These are phyloP conservation scores for Monosporozyma yasuniensis DNA, from an alignment of 805 yeast species.

Conservation along the genomic window DNA sequence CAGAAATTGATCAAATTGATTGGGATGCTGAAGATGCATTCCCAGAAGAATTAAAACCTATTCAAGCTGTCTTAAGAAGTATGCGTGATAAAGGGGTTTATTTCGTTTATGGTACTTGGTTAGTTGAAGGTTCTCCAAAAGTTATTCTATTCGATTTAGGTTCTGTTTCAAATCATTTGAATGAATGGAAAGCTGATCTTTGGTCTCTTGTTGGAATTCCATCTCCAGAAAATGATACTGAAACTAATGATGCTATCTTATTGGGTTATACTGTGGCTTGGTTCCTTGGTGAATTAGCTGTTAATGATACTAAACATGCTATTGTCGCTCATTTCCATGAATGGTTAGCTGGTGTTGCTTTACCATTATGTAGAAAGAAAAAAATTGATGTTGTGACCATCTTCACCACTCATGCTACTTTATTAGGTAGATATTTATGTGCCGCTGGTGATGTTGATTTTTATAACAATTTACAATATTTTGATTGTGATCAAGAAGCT, in stretches of 20 bases:
- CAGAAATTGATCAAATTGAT: constrained; percentile 72
- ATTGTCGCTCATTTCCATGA: constrained; percentile 93
- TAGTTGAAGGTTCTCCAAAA: constrained; percentile 96
- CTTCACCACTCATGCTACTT: constrained; percentile 94
- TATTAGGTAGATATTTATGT: constrained; percentile 88
- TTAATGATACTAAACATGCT: constrained; percentile 75
- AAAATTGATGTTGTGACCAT: constrained; percentile 89
- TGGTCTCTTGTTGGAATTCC: constrained; percentile 93
- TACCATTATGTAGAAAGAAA: constrained; percentile 86
- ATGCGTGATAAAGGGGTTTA: constrained; percentile 77
- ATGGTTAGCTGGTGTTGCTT: constrained; percentile 95
- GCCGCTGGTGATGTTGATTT: constrained; percentile 97
- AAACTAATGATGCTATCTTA: constrained; percentile 85
- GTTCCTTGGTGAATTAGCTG: constrained; percentile 92
- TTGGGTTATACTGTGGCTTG: constrained; percentile 92
- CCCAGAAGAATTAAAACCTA: constrained; percentile 21
- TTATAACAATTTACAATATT: constrained; percentile 77
- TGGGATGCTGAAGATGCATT: constrained; percentile 39
- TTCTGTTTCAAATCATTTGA: constrained; percentile 59
- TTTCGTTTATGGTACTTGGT: constrained; percentile 89
- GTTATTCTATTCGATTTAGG: constrained; percentile 81
- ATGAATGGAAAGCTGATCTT: constrained; percentile 90
- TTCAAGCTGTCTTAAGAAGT: constrained; percentile 48
- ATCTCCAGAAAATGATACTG: constrained; percentile 78
- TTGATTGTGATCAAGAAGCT: constrained; percentile 96